These are phyloP conservation scores for Coemansia biformis DNA, from an alignment of 192 early-diverging fungal genomes.

Conservation along the genomic window DNA sequence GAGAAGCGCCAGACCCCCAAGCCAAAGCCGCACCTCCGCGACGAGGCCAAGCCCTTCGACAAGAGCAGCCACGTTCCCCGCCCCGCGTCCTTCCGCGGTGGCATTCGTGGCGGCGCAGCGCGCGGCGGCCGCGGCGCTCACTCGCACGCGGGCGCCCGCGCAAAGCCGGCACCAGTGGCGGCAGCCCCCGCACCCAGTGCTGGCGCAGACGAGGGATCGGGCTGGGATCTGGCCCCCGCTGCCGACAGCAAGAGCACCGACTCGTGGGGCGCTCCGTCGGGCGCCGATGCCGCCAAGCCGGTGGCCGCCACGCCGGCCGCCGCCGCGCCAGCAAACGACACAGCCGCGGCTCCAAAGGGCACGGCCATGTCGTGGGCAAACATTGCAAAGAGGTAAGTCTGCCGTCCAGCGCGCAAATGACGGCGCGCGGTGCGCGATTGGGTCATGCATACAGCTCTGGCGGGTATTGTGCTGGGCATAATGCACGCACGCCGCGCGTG, in stretches of 20 bases:
- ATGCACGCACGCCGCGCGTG: background rate
- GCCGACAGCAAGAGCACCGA: constrained; percentile 11
- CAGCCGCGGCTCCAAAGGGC: constrained; percentile 34
- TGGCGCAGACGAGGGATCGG: constrained; percentile 9
- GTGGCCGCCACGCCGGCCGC: constrained; percentile 13
- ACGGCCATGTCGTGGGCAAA: constrained; percentile 52
- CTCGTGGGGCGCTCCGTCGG: constrained; percentile 12
- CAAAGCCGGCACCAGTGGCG: constrained; percentile 28
- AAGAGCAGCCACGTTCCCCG: constrained; percentile 53
- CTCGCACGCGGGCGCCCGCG: constrained; percentile 39
- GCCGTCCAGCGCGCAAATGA: background rate
- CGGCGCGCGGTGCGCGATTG: background rate
- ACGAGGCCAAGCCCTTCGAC: constrained; percentile 43
- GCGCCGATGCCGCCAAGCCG: too few species aligned
- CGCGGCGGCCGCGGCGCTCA: constrained; percentile 61
- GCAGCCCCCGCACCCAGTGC: constrained; percentile 11
- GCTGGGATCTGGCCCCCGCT: constrained; percentile 31
- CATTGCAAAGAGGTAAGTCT: constrained; percentile 49
- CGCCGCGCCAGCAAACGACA: constrained; percentile 16
- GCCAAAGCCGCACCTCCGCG: constrained; percentile 43
- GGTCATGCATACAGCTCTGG: constrained; percentile 6
- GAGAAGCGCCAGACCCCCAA: constrained; percentile 45
- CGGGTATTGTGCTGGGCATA: constrained; percentile 16
- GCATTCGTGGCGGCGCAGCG: constrained; percentile 63
- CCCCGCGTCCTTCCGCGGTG: constrained; percentile 52